Conservation (phyloP, 441 rosid genomes). For the Gossypium gossypioides region DNA sequence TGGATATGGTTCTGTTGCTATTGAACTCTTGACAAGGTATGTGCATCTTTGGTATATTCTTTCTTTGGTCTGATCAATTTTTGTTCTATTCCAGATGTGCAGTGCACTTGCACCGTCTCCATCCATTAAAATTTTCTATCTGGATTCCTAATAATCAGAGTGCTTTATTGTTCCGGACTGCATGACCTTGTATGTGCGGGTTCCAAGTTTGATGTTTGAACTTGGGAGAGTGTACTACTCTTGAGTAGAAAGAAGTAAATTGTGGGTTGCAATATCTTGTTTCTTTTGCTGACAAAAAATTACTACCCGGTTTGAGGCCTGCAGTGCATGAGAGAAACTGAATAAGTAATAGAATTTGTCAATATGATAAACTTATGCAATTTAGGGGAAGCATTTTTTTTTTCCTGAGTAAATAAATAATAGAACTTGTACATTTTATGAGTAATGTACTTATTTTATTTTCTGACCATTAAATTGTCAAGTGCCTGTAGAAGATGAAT, state of each 20-base stretch:
- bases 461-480: neutral
- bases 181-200: neutral
- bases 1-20: slow-evolving; percentile 95
- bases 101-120: neutral
- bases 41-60: slow-evolving; percentile 11
- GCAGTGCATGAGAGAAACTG: neutral
- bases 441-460: neutral
- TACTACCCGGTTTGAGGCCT: neutral
- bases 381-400: neutral
- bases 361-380: neutral
- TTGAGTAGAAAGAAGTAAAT: neutral
- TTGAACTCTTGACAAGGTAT: slow-evolving; percentile 78
- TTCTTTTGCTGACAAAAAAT: neutral
- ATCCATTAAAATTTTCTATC: neutral
- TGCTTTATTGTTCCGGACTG: neutral
- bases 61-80: neutral
- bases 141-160: neutral
- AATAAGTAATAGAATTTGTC: neutral
- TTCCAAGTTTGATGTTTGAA: neutral
- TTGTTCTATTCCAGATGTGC: neutral
- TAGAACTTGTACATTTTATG: neutral
- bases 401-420: neutral
- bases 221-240: neutral
- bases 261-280: neutral
- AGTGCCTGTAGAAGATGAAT: slow-evolving; percentile 7